Percentiles rank a stretch among this genome's conserved stretches.
Evolutionary conservation across 2,329 filamentous ascomycete species (phyloP).

Genomic region (Pyrenophora teres): DNA sequence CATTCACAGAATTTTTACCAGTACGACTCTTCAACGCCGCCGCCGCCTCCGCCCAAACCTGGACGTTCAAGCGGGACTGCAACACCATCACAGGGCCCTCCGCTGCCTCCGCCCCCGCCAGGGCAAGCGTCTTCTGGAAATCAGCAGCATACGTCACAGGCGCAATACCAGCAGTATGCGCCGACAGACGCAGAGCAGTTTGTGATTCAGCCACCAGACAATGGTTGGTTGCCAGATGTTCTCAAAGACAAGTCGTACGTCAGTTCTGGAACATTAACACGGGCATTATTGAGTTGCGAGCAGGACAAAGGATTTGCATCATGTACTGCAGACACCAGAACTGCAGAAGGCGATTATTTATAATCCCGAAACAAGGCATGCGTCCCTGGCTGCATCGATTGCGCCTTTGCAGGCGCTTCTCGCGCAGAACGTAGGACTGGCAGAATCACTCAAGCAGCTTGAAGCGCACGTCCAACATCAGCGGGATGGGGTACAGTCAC

Average conservation of each 20-base stretch:
- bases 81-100: slow-evolving; percentile 51
- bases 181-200: slow-evolving; percentile 25
- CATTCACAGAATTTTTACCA: slow-evolving; percentile 46
- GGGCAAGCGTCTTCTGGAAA: slow-evolving; percentile 36
- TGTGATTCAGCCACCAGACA: slow-evolving; percentile 47
- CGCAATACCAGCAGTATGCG: slow-evolving; percentile 22
- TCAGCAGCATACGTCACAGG: slow-evolving; percentile 23
- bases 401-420: slow-evolving; percentile 67
- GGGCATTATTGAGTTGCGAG: slow-evolving; percentile 21
- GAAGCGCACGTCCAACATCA: slow-evolving; percentile 64
- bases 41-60: slow-evolving; percentile 54
- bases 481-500: slow-evolving; percentile 75
- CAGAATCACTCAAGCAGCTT: slow-evolving; percentile 64
- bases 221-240: slow-evolving; percentile 77
- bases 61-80: slow-evolving; percentile 49
- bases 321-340: slow-evolving; percentile 65
- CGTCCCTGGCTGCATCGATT: slow-evolving; percentile 70
- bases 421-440: slow-evolving; percentile 72
- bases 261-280: slow-evolving; percentile 18
- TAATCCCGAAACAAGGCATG: slow-evolving; percentile 69
- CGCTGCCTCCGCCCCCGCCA: slow-evolving; percentile 52
- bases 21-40: slow-evolving; percentile 53
- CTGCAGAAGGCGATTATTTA: slow-evolving; percentile 78
- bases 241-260: slow-evolving; percentile 82
- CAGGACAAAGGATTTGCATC: slow-evolving; percentile 78